Evolutionary conservation across 495 filamentous ascomycete species (phyloP).

Genomic region (Penicillium soppii): DNA sequence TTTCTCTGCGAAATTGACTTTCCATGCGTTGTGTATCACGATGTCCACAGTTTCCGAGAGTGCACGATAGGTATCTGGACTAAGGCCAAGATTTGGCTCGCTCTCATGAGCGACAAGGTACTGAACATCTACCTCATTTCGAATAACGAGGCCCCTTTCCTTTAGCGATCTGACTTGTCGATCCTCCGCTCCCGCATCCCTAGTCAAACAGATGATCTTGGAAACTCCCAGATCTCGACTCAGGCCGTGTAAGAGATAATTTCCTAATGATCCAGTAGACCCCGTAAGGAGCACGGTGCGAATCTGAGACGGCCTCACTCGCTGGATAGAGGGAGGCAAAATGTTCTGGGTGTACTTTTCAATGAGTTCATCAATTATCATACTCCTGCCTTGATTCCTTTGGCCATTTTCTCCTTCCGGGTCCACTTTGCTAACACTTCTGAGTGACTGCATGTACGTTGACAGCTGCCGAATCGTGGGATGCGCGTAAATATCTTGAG

Average conservation of each 20-base stretch:
- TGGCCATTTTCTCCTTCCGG: conserved; percentile 9
- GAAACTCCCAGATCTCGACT: conserved; percentile 33
- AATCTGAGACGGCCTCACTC: conserved; percentile 4
- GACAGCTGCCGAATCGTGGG: conserved; percentile 14
- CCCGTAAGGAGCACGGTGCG: conserved; percentile 48
- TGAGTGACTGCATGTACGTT: neutral
- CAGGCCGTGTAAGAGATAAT: conserved; percentile 52
- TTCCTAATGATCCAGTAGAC: conserved; percentile 55
- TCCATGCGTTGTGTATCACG: too few species aligned
- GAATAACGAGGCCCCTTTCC: conserved; percentile 12
- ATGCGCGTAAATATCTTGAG: conserved; percentile 12
- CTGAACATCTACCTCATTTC: too few species aligned
- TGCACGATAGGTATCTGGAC: too few species aligned
- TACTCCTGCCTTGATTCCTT: neutral
- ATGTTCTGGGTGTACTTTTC: conserved; percentile 13
- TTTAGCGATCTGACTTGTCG: conserved; percentile 16
- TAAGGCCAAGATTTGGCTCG: too few species aligned
- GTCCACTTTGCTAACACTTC: too few species aligned
- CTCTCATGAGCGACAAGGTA: too few species aligned
- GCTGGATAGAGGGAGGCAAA: too few species aligned
- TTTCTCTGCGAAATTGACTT: too few species aligned
- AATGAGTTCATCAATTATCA: conserved; percentile 3
- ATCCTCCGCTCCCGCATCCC: conserved; percentile 28
- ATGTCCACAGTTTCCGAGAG: too few species aligned
- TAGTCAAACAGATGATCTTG: conserved; percentile 54